Base-by-base conservation (phyloP, 768 basidiomycete species). In the Leccinum ochraceum region DNA sequence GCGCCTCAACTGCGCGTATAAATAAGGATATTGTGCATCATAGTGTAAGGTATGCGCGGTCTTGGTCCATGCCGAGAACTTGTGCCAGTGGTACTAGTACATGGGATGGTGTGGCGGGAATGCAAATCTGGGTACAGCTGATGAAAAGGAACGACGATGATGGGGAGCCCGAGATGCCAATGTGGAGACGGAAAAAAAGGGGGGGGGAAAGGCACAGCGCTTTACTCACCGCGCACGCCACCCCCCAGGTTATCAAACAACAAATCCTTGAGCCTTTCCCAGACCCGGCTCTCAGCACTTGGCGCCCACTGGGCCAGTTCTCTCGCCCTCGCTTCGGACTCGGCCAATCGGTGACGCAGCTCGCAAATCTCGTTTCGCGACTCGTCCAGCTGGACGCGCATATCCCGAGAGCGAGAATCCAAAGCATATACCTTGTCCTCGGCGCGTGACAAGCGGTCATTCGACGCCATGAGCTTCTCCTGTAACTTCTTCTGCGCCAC, bases 241-340 rank as follows among this genome's bases (percentile, higher is more conserved):
- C 60, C 60, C 9, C 63, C 63, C 37, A 75, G 50, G 24, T 68
- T 69, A 53, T 75, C 69, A 62, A 69, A 70, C 20, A 73, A 59
- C 61, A 73, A 56, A 59, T 70, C 71, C 54, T 67, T 75, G 60
- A 73, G 55, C 58, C 58, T 67, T 50, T 63, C 70, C 71, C 69
- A 73, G 28, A 75, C 60, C 30, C 63, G 66, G 36, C 30, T 65
- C 28, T 73, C 73, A 9, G 49, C 39, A 59, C 34, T 59, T 13
- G 63, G 63, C 13, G 53, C 42, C 26, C 60, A 65, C 20, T 63
- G 65, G 34, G 37, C 36, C 51, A 68, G 17, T 7, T 68, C 71
- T 59, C 54, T 63, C 44, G 54, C 56, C 55, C 57, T 65, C 58
- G 42, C 60, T 57, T 75, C 71, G n/a, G 63, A 67, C 44, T 65